Conservation (phyloP, 75 land plant genomes). For the Cunninghamia lanceolata region DNA sequence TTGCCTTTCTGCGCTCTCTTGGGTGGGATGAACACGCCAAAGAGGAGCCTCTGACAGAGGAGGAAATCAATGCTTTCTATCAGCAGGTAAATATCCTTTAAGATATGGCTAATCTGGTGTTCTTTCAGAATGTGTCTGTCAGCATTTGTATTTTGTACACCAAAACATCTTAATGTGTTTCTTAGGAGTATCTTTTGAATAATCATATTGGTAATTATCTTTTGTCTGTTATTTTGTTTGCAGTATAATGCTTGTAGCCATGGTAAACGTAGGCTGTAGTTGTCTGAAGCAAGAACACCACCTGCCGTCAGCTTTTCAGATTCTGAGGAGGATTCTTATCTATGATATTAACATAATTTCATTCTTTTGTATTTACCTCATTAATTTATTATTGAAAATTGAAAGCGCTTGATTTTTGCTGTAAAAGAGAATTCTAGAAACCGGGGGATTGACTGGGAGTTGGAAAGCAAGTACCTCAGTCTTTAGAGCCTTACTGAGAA, state of each 20-base stretch:
- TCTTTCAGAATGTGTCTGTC: neutral
- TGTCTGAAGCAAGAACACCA: neutral
- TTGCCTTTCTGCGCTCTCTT: slow-evolving; percentile 75
- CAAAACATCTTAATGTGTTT: neutral
- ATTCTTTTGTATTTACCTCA: neutral
- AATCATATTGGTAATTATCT: neutral
- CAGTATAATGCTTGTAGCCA: neutral
- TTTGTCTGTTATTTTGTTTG: neutral
- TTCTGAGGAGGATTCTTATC: neutral
- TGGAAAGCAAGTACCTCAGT: neutral
- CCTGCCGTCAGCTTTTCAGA: neutral
- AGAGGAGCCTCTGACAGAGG: slow-evolving; percentile 64
- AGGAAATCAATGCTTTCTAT: slow-evolving; percentile 63
- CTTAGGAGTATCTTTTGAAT: neutral
- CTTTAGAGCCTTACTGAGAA: neutral
- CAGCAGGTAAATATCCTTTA: slow-evolving; percentile 8
- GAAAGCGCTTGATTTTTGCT: neutral
- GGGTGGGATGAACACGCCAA: slow-evolving; percentile 66
- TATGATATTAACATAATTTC: neutral
- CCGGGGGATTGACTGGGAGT: neutral
- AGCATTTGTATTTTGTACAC: neutral
- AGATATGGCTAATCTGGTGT: neutral
- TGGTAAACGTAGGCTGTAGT: neutral
- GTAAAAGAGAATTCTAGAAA: neutral
- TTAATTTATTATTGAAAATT: neutral